Conservation (phyloP, 2,329 filamentous ascomycete genomes). For the Rhexocercosporidium sp. region DNA sequence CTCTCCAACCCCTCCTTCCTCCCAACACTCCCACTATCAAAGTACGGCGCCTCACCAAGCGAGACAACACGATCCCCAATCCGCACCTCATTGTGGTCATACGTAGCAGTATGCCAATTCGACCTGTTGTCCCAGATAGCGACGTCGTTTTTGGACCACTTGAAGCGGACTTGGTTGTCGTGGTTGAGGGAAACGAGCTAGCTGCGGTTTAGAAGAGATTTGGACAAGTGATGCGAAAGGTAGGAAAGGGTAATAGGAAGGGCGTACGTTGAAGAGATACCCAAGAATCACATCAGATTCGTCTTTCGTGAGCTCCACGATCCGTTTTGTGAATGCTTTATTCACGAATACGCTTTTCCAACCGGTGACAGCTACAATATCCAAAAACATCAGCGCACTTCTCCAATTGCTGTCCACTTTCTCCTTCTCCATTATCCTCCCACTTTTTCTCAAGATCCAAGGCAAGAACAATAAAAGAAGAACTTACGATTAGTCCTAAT, state of each 20-base stretch:
- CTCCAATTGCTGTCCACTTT: neutral
- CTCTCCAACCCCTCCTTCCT: conserved; percentile 65
- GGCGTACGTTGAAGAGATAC: conserved; percentile 27
- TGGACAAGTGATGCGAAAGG: conserved; percentile 42
- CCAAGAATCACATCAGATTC: conserved; percentile 51
- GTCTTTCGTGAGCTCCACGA: conserved; percentile 59
- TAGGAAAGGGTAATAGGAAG: conserved; percentile 42
- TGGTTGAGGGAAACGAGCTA: conserved; percentile 52
- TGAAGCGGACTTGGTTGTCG: conserved; percentile 61
- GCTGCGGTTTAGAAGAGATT: conserved; percentile 40
- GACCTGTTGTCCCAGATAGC: conserved; percentile 71
- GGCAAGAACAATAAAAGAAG: too few species aligned
- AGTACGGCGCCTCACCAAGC: conserved; percentile 65
- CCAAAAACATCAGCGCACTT: neutral
- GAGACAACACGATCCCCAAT: conserved; percentile 53
- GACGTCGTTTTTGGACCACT: conserved; percentile 51
- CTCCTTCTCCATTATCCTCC: too few species aligned
- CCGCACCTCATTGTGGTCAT: conserved; percentile 60
- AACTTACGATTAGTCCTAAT: conserved; percentile 60
- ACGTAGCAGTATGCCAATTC: conserved; percentile 60
- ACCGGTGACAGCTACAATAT: conserved; percentile 48
- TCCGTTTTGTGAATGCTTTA: conserved; percentile 57
- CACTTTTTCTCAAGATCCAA: too few species aligned
- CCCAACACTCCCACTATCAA: conserved; percentile 51
- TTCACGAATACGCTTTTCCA: conserved; percentile 50